Conservation (phyloP, 2,329 filamentous ascomycete genomes). For the Curvularia eragrostidis region DNA sequence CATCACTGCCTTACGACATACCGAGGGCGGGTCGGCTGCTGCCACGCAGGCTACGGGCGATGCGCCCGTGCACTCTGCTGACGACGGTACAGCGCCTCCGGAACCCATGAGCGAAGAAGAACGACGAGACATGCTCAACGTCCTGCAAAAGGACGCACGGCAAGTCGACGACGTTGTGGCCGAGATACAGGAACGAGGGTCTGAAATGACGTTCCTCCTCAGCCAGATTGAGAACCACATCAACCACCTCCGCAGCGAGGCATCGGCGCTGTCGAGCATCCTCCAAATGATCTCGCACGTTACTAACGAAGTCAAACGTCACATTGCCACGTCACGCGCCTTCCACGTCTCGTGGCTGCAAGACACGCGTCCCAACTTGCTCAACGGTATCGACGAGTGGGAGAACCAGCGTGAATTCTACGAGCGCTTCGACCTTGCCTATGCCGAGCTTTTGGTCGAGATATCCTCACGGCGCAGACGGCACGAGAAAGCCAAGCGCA, state of each 20-base stretch:
- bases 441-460: conserved; percentile 84
- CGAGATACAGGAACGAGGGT: conserved; percentile 75
- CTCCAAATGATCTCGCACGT: conserved; percentile 73
- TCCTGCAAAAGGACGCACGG: conserved; percentile 73
- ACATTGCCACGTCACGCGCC: conserved; percentile 68
- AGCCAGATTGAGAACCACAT: conserved; percentile 69
- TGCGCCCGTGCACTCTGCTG: conserved; percentile 34
- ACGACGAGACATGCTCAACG: conserved; percentile 79
- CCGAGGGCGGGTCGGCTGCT: conserved; percentile 66
- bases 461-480: conserved; percentile 75
- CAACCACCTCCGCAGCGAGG: conserved; percentile 61
- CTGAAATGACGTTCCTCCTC: conserved; percentile 77
- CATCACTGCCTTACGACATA: conserved; percentile 87
- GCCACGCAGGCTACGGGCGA: conserved; percentile 53
- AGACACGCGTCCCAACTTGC: conserved; percentile 74
- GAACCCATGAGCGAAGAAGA: conserved; percentile 78
- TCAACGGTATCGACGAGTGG: conserved; percentile 73
- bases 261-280: conserved; percentile 66
- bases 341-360: conserved; percentile 71
- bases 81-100: conserved; percentile 55
- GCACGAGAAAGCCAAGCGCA: conserved; percentile 74
- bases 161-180: conserved; percentile 68
- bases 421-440: conserved; percentile 82
- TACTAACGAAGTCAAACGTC: conserved; percentile 68
- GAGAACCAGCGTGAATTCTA: conserved; percentile 82